Percentiles rank a stretch among this genome's conserved stretches.
Conservation (phyloP, 2,329 filamentous ascomycete species). For the Stromatinia cepivora region DNA sequence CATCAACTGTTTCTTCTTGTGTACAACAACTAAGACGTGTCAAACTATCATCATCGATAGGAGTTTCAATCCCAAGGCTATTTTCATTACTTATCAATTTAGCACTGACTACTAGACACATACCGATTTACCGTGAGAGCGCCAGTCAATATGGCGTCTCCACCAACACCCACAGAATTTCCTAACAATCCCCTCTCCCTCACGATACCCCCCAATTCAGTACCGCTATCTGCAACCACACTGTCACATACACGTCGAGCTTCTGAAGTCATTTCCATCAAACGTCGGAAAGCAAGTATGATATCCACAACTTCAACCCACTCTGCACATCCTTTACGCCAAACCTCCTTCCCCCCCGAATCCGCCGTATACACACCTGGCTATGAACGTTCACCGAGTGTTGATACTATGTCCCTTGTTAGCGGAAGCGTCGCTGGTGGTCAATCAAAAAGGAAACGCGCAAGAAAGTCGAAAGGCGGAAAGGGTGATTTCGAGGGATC, state of each 20-base stretch:
- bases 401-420: constrained; percentile 60
- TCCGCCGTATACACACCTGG: constrained; percentile 44
- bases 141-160: constrained; percentile 37
- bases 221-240: constrained; percentile 52
- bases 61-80: constrained; percentile 3
- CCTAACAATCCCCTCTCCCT: constrained; percentile 52
- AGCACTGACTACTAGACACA: neutral
- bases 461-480: constrained; percentile 60
- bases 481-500: constrained; percentile 46
- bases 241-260: constrained; percentile 56
- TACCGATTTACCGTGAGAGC: neutral
- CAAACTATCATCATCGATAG: neutral
- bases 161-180: constrained; percentile 34
- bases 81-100: neutral
- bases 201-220: constrained; percentile 47
- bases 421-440: constrained; percentile 58
- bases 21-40: neutral
- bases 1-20: neutral
- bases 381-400: constrained; percentile 64
- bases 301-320: constrained; percentile 54
- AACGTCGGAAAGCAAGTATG: constrained; percentile 71
- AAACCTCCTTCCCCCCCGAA: constrained; percentile 77
- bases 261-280: constrained; percentile 51
- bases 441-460: constrained; percentile 57
- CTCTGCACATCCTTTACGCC: constrained; percentile 69